Evolutionary conservation across 345 rosid species (phyloP).

Genomic region (Gossypium stocksii): DNA sequence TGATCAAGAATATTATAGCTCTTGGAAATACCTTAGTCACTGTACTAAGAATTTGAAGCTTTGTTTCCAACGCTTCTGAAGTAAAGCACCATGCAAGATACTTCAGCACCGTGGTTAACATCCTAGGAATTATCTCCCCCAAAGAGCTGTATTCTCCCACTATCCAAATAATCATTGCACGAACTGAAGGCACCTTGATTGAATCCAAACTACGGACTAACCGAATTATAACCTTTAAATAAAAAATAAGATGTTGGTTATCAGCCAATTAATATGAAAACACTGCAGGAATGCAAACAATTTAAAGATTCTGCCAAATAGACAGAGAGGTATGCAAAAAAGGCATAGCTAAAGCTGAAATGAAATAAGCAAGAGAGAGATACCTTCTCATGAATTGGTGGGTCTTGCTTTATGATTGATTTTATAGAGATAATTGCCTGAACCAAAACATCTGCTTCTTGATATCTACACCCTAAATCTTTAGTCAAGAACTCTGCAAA

Average conservation of each 20-base stretch:
- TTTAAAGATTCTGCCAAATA: slow-evolving; percentile 11
- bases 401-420: slow-evolving; percentile 72
- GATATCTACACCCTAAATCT: slow-evolving; percentile 38
- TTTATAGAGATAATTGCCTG: slow-evolving; percentile 76
- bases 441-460: slow-evolving; percentile 66
- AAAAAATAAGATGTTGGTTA: not conserved
- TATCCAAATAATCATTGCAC: slow-evolving; percentile 93
- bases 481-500: slow-evolving; percentile 56
- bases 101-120: slow-evolving; percentile 62
- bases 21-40: slow-evolving; percentile 52
- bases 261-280: not conserved
- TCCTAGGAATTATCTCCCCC: slow-evolving; percentile 74
- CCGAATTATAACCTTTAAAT: slow-evolving; percentile 65
- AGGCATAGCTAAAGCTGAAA: slow-evolving; percentile 10
- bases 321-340: not conserved
- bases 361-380: slow-evolving; percentile 16
- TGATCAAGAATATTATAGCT: not conserved
- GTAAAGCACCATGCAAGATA: slow-evolving; percentile 91
- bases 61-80: slow-evolving; percentile 77
- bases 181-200: slow-evolving; percentile 78
- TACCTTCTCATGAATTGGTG: slow-evolving; percentile 80
- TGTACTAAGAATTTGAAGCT: slow-evolving; percentile 84
- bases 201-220: slow-evolving; percentile 78
- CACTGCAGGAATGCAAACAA: not conserved
- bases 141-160: slow-evolving; percentile 70